Evolutionary conservation across 2,329 filamentous ascomycete genomes (phyloP).

Genomic region (Orbilia oligospora): DNA sequence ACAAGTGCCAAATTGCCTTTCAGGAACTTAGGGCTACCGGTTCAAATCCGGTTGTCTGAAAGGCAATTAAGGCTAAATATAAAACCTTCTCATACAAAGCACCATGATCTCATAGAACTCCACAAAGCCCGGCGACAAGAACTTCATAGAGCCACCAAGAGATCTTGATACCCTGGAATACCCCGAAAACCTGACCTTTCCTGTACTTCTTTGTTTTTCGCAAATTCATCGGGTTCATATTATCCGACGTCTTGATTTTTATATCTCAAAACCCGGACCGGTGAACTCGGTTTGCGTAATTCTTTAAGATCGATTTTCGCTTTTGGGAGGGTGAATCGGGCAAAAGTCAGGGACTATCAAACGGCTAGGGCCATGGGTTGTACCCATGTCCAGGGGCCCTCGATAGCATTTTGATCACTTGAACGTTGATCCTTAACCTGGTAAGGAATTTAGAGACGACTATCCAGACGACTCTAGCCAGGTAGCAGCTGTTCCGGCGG

Average conservation of each 20-base stretch:
- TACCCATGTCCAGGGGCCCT: constrained; percentile 48
- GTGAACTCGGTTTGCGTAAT: constrained; percentile 8
- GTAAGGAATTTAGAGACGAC: constrained; percentile 9
- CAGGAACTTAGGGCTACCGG: constrained; percentile 33
- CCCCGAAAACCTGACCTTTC: not conserved
- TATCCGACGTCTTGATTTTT: constrained; percentile 23
- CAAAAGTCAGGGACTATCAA: constrained; percentile 42
- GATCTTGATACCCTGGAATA: not conserved
- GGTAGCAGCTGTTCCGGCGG: constrained; percentile 12
- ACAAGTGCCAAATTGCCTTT: constrained; percentile 5
- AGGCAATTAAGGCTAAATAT: constrained; percentile 49
- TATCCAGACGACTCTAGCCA: not conserved
- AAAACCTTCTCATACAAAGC: constrained; percentile 24
- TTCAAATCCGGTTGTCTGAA: constrained; percentile 49
- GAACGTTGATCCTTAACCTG: constrained; percentile 40
- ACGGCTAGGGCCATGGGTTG: constrained; percentile 43
- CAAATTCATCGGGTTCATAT: constrained; percentile 8
- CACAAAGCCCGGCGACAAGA: constrained; percentile 30
- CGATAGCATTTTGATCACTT: constrained; percentile 43
- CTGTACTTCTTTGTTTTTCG: not conserved
- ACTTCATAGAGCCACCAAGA: constrained; percentile 11
- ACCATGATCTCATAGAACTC: constrained; percentile 44
- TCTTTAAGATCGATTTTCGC: constrained; percentile 35
- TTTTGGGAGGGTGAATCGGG: constrained; percentile 33
- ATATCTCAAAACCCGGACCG: constrained; percentile 37